phyloP scores from a whole-genome alignment of 129 eudicot species.

The Chrysanthemum makinoi region DNA sequence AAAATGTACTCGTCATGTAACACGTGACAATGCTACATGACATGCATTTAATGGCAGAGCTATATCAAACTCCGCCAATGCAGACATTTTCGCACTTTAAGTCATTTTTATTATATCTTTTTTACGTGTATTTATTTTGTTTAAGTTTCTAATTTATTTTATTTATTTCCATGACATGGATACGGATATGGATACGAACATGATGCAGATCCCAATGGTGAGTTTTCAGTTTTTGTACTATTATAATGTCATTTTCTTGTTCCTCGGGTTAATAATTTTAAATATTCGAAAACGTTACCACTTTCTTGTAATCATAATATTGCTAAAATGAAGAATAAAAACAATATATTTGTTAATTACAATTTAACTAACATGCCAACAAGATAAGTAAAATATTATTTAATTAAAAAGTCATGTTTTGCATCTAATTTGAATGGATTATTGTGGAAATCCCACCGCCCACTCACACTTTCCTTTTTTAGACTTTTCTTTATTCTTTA shows the following conservation, averaged over 20 bases:
- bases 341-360: slow-evolving; percentile 2
- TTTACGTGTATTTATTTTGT: background rate
- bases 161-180: slow-evolving; percentile 17
- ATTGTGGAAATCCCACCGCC: slow-evolving; percentile 36
- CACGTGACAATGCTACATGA: too few relatives aligned
- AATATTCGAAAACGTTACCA: background rate
- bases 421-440: slow-evolving; percentile 22
- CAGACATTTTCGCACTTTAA: background rate
- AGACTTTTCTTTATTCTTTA: background rate
- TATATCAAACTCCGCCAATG: too few relatives aligned
- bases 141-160: slow-evolving; percentile 6
- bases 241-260: background rate
- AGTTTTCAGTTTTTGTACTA: slow-evolving; percentile 5
- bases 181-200: background rate
- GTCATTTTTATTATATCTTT: background rate
- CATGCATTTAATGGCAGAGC: too few relatives aligned
- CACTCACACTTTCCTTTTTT: slow-evolving; percentile 2
- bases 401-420: background rate
- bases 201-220: slow-evolving; percentile 41
- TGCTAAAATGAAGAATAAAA: background rate
- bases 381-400: background rate
- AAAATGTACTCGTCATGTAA: too few relatives aligned
- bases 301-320: slow-evolving; percentile 11
- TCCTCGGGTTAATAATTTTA: background rate
- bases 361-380: background rate